Conservation (phyloP, 176 grass and related monocot species). For the Eleusine indica region DNA sequence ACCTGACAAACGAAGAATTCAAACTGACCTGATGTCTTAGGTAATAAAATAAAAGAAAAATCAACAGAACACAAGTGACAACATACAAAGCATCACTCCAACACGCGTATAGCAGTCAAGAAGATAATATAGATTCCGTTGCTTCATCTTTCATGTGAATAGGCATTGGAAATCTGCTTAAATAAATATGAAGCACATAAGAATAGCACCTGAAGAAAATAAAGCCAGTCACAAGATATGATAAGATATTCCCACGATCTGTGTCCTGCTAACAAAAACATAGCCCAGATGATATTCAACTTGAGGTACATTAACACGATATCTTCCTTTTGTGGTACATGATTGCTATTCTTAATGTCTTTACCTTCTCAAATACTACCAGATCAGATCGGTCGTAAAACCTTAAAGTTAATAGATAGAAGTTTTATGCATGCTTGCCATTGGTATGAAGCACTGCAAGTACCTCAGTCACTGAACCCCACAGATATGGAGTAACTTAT, state of each 20-base stretch:
- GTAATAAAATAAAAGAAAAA: no score
- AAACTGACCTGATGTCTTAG: no score
- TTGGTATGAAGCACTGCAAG: not conserved
- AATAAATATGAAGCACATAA: not conserved
- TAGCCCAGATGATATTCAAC: not conserved
- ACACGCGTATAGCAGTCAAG: no score
- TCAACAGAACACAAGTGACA: no score
- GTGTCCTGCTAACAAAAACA: not conserved
- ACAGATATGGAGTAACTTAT: constrained; percentile 2
- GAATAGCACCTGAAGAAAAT: not conserved
- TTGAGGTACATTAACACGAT: not conserved
- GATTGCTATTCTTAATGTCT: not conserved
- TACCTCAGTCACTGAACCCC: not conserved
- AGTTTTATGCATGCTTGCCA: not conserved
- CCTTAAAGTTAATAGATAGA: not conserved
- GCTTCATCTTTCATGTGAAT: not conserved
- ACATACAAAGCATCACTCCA: no score
- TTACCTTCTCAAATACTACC: not conserved
- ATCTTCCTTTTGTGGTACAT: constrained; percentile 7
- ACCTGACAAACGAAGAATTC: no score
- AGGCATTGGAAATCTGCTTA: not conserved
- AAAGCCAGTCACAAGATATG: not conserved
- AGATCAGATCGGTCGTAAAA: not conserved
- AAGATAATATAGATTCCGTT: not conserved
- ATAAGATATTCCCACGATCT: not conserved